phyloP scores from a whole-genome alignment of 441 rosid genomes.

The Croton laevigatus region DNA sequence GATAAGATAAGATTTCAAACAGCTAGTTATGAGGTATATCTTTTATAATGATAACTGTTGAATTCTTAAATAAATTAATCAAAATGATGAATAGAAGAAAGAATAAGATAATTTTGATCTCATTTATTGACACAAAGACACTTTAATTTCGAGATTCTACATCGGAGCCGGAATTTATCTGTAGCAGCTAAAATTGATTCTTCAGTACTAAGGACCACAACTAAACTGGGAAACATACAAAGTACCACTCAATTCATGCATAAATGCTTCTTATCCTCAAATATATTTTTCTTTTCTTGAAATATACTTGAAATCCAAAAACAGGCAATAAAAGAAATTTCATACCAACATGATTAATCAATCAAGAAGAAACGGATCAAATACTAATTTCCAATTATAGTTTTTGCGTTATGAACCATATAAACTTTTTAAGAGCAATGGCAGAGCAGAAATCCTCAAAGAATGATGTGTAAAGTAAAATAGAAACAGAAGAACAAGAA shows the following conservation, averaged over 20 bases:
- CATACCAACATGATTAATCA: conserved; percentile 4
- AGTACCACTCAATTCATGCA: conserved; percentile 3
- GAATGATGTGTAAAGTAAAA: neutral
- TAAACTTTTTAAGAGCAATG: neutral
- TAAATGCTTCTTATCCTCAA: neutral
- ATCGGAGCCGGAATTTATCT: conserved; percentile 12
- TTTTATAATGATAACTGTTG: neutral
- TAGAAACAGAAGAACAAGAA: neutral
- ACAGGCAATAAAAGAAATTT: conserved; percentile 2
- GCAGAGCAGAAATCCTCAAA: neutral
- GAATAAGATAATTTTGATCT: neutral
- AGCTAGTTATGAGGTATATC: neutral
- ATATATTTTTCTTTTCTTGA: neutral
- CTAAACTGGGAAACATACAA: neutral
- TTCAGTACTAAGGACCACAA: conserved; percentile 16
- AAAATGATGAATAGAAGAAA: neutral
- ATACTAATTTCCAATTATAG: neutral
- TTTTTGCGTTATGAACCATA: neutral
- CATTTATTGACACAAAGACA: conserved; percentile 11
- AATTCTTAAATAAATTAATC: neutral
- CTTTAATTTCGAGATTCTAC: conserved; percentile 18
- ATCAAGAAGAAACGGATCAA: neutral
- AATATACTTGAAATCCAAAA: conserved; percentile 10
- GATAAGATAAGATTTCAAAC: conserved; percentile 5
- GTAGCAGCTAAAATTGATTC: conserved; percentile 20